Percentiles rank a stretch among this genome's conserved stretches.
These are phyloP conservation scores for Ceratobasidium sp. DNA, from an alignment of 1,284 basidiomycete genomes.

Conservation along the genomic window DNA sequence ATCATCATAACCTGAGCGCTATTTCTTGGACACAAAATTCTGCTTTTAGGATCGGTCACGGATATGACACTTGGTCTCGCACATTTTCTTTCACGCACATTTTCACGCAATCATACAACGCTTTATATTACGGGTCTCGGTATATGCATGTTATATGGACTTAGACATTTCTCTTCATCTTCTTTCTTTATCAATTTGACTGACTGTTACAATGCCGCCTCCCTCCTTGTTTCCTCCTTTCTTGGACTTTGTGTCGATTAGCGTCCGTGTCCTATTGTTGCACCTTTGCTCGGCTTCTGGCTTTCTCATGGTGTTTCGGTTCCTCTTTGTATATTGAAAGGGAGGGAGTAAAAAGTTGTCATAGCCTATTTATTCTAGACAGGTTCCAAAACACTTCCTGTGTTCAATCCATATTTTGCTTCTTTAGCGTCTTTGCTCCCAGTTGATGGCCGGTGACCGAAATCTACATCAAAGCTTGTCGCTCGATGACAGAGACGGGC, in stretches of 20 bases:
- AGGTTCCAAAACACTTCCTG: background rate
- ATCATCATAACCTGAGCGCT: background rate
- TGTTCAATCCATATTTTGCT: background rate
- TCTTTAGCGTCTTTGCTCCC: too few species aligned
- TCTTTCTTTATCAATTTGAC: background rate
- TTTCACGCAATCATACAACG: slow-evolving; percentile 4
- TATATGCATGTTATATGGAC: slow-evolving; percentile 10
- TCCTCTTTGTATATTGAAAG: slow-evolving; percentile 14
- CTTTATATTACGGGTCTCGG: slow-evolving; percentile 10
- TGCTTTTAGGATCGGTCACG: background rate
- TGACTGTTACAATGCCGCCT: background rate
- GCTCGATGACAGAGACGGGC: too few species aligned
- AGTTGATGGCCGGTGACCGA: too few species aligned
- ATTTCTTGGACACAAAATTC: background rate
- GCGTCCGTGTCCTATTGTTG: background rate
- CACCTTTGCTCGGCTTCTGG: background rate
- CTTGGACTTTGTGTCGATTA: background rate
- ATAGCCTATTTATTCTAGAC: background rate
- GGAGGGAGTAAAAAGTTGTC: background rate
- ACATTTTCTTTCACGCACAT: background rate
- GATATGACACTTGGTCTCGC: slow-evolving; percentile 1
- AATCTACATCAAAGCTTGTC: too few species aligned
- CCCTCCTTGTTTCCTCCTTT: background rate
- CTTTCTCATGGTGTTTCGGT: background rate
- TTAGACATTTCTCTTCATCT: background rate